A percentile compares a stretch with the other conserved stretches of the same genome.
Evolutionary conservation across 257 asterid genomes (phyloP).

Genomic region (Eustoma russellianum): DNA sequence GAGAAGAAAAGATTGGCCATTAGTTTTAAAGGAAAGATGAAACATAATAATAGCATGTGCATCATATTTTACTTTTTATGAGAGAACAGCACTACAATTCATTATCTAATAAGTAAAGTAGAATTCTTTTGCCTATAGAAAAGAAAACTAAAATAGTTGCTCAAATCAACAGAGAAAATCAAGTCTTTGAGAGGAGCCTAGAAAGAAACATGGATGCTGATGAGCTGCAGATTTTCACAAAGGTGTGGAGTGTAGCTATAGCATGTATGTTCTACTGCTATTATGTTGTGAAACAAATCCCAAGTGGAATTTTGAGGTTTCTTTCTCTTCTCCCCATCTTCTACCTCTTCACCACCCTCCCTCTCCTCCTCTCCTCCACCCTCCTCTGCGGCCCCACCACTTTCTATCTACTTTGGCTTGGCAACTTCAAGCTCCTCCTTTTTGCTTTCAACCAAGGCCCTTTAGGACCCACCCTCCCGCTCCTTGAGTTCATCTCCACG

Average conservation of each 20-base stretch:
- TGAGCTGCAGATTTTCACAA: slow-evolving; percentile 8
- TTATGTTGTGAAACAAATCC: slow-evolving; percentile 7
- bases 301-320: slow-evolving; percentile 19
- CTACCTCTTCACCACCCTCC: slow-evolving; percentile 47
- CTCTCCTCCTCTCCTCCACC: slow-evolving; percentile 36
- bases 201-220: background rate
- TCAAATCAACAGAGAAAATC: too few relatives aligned
- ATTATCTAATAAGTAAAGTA: too few relatives aligned
- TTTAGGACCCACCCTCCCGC: slow-evolving; percentile 24
- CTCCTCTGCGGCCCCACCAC: slow-evolving; percentile 30
- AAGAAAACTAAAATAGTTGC: too few relatives aligned
- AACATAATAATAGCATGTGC: too few relatives aligned
- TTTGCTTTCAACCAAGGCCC: slow-evolving; percentile 48
- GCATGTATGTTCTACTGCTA: slow-evolving; percentile 10
- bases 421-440: slow-evolving; percentile 67
- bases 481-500: slow-evolving; percentile 42
- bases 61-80: too few relatives aligned
- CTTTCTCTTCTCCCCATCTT: slow-evolving; percentile 40
- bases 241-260: slow-evolving; percentile 9
- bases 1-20: too few relatives aligned
- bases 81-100: too few relatives aligned
- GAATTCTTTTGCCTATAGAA: too few relatives aligned
- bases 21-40: too few relatives aligned
- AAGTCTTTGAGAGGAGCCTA: too few relatives aligned
- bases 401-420: slow-evolving; percentile 68